Evolutionary conservation across 228 moss, liverwort and hornwort species (phyloP), one percentile per base, ranked within the genome.

Genomic region (Sphagnum fallax): DNA sequence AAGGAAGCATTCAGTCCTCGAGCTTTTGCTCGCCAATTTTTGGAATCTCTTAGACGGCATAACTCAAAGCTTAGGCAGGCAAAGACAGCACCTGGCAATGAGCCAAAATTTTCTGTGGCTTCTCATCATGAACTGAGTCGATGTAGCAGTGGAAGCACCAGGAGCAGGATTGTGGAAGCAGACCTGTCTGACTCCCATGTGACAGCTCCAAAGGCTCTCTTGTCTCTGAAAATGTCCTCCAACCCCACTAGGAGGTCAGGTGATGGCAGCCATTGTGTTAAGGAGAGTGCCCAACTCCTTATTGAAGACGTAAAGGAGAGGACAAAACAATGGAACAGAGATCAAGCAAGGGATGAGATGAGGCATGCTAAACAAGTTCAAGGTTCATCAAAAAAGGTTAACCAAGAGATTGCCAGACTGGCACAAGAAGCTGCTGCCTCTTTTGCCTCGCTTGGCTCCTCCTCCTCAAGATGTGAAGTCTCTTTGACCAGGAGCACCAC

Each of bases 321-420:
- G 51, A 59, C 79, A 65, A 83, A 69, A 53, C 79, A 84, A 57
- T 72, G 74, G 74, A 73, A 76, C 55, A 65, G 73, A 63, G 71
- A 80, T 5, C 61, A 72, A 64, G 52, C 80, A 52, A 69, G 70
- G 66, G 82, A 32, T 32, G 2, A 32, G 32, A 32, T 32, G 32
- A 32, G 32, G 32, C 2, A 32, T 32, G 32, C 32, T 32, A 32
- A 32, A 32, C 77, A 79, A 11, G 67, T 71, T 58, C 55, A 48
- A 59, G 67, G 48, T 48, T 73, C 65, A 0, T 82, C 84, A 55
- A 76, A 78, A 76, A 75, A 80, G 12, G 88, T 91, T 48, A 85
- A 85, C 48, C 75, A 81, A 71, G 85, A 88, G 62, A 91, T 91
- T 14, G 88, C 69, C 60, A 85, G 52, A 74, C 75, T 10, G 63